phyloP scores from a whole-genome alignment of 2,329 filamentous ascomycete species.

The Fusarium sp. region DNA sequence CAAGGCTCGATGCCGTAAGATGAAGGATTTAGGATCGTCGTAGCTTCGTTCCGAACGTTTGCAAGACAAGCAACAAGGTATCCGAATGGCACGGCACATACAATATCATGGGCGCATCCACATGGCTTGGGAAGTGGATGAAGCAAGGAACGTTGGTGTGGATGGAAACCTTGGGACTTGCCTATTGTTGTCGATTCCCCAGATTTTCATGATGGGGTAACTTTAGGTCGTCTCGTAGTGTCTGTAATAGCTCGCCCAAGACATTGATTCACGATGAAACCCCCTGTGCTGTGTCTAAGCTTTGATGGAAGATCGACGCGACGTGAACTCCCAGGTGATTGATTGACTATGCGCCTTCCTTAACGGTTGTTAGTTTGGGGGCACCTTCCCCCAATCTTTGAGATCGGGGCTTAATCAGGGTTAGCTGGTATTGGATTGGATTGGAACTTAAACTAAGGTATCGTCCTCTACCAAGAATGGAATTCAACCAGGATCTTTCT shows the following conservation, averaged over 20 bases:
- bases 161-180: slow-evolving; percentile 25
- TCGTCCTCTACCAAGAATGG: neutral
- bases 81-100: neutral
- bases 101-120: slow-evolving; percentile 27
- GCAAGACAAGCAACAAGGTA: slow-evolving; percentile 13
- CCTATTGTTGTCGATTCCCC: slow-evolving; percentile 39
- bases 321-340: slow-evolving; percentile 33
- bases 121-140: slow-evolving; percentile 24
- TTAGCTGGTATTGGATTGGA: neutral
- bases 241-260: neutral
- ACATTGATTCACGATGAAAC: slow-evolving; percentile 26
- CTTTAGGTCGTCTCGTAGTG: slow-evolving; percentile 10
- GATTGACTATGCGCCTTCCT: slow-evolving; percentile 37
- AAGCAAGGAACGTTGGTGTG: slow-evolving; percentile 32
- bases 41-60: slow-evolving; percentile 29
- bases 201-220: slow-evolving; percentile 38
- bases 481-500: neutral
- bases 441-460: neutral
- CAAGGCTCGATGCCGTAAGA: slow-evolving; percentile 9
- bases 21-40: slow-evolving; percentile 31
- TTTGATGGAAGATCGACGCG: slow-evolving; percentile 19
- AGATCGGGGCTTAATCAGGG: slow-evolving; percentile 15
- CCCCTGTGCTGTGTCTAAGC: slow-evolving; percentile 13
- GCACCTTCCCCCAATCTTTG: slow-evolving; percentile 31
- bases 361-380: slow-evolving; percentile 32